These are phyloP conservation scores for Evansstolkia leycettana DNA, from an alignment of 495 filamentous ascomycete genomes.

Conservation along the genomic window DNA sequence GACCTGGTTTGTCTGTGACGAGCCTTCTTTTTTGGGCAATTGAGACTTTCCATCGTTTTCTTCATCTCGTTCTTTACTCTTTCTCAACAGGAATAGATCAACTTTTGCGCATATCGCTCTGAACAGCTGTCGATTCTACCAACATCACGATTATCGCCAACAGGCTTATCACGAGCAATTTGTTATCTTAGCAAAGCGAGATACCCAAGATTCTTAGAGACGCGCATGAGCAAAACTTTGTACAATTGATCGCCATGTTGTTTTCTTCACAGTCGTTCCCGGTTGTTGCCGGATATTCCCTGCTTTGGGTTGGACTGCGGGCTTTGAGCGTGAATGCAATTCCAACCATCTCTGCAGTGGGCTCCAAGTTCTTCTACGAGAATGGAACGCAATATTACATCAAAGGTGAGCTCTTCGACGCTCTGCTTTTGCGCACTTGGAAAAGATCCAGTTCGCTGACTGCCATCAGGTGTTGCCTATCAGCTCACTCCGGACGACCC, in stretches of 20 bases:
- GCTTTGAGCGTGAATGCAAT: slow-evolving; percentile 18
- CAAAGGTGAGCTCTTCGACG: slow-evolving; percentile 53
- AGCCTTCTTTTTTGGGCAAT: too few species aligned
- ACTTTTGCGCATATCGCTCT: too few species aligned
- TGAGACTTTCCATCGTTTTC: too few species aligned
- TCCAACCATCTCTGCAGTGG: slow-evolving; percentile 52
- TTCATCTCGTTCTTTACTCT: too few species aligned
- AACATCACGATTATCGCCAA: too few species aligned
- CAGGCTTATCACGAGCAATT: too few species aligned
- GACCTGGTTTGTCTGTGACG: too few species aligned
- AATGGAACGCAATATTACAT: slow-evolving; percentile 71
- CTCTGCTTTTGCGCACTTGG: too few species aligned
- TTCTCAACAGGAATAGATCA: too few species aligned
- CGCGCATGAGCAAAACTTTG: neutral
- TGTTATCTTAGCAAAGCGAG: too few species aligned
- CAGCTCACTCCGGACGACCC: slow-evolving; percentile 60
- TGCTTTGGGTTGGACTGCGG: slow-evolving; percentile 21
- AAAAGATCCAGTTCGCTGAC: slow-evolving; percentile 4
- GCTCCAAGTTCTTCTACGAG: slow-evolving; percentile 75
- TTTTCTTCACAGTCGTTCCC: neutral
- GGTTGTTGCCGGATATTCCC: slow-evolving; percentile 4
- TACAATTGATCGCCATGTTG: neutral
- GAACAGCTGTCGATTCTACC: too few species aligned
- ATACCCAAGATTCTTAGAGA: neutral
- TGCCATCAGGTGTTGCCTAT: slow-evolving; percentile 52